Conservation (phyloP, 768 basidiomycete species). For the Nidula microcarpa region DNA sequence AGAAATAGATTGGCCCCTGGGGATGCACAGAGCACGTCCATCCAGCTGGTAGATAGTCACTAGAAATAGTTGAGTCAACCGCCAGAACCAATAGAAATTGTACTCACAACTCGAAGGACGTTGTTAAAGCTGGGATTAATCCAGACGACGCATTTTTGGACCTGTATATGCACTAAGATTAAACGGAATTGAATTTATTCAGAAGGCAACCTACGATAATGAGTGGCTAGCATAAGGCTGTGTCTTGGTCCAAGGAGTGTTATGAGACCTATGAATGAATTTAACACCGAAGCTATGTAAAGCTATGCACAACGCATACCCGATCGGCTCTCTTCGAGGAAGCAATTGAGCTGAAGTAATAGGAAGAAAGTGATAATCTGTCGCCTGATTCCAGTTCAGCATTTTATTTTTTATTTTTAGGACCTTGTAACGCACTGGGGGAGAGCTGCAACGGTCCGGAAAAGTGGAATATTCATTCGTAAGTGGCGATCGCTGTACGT, state of each 20-base stretch:
- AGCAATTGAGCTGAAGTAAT: slow-evolving; percentile 7
- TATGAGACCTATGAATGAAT: too few relatives aligned
- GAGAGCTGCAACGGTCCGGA: background rate
- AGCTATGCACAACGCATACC: background rate
- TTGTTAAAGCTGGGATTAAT: slow-evolving; percentile 6
- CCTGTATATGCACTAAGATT: background rate
- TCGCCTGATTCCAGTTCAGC: too few relatives aligned
- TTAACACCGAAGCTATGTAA: too few relatives aligned
- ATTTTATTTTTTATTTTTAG: too few relatives aligned
- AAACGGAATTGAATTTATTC: background rate
- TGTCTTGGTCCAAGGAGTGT: too few relatives aligned
- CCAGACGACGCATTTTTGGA: slow-evolving; percentile 5
- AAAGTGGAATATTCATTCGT: background rate
- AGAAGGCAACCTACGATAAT: background rate
- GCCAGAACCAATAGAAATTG: background rate
- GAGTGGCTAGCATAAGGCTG: too few relatives aligned
- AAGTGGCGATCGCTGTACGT: background rate
- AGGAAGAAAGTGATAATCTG: background rate
- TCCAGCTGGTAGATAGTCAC: slow-evolving; percentile 2
- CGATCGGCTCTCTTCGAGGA: slow-evolving; percentile 4
- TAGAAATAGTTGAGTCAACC: background rate
- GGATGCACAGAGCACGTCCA: slow-evolving; percentile 6
- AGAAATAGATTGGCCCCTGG: slow-evolving; percentile 8
- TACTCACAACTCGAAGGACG: slow-evolving; percentile 4
- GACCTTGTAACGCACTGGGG: background rate